Percentiles rank a stretch among this genome's conserved stretches.
phyloP scores from a whole-genome alignment of 345 rosid genomes.

The Clausena lansium region DNA sequence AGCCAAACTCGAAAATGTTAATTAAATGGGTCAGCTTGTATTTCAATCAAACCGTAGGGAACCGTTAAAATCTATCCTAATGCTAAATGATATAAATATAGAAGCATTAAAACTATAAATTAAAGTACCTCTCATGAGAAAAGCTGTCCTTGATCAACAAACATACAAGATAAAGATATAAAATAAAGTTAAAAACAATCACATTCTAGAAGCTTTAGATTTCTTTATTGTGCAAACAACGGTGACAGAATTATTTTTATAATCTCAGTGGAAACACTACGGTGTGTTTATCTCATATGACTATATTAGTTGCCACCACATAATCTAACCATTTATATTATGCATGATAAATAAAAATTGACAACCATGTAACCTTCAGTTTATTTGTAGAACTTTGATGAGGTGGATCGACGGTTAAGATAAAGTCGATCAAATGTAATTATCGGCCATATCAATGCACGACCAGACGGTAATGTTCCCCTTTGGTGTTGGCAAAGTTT shows the following conservation, averaged over 20 bases:
- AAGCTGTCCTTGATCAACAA: not conserved
- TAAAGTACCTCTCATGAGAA: not conserved
- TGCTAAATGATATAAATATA: not conserved
- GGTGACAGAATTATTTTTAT: too few species aligned
- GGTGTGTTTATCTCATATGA: not conserved
- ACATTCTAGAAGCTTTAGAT: not conserved
- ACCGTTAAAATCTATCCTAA: not conserved
- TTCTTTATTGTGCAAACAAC: not conserved
- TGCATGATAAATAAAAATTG: too few species aligned
- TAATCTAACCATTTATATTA: too few species aligned
- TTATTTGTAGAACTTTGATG: not conserved
- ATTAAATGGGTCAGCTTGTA: too few species aligned
- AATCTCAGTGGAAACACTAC: not conserved
- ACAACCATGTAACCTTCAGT: too few species aligned
- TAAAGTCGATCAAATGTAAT: not conserved
- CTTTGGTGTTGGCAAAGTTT: not conserved
- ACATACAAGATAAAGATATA: not conserved
- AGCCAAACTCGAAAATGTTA: too few species aligned
- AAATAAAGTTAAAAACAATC: not conserved
- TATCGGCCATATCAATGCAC: not conserved
- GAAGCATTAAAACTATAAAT: too few species aligned
- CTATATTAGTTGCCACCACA: too few species aligned
- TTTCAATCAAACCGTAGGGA: not conserved
- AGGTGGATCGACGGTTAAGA: not conserved
- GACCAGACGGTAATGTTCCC: not conserved